Conservation (phyloP, 306 rosid genomes). For the Trifolium fragiferum region DNA sequence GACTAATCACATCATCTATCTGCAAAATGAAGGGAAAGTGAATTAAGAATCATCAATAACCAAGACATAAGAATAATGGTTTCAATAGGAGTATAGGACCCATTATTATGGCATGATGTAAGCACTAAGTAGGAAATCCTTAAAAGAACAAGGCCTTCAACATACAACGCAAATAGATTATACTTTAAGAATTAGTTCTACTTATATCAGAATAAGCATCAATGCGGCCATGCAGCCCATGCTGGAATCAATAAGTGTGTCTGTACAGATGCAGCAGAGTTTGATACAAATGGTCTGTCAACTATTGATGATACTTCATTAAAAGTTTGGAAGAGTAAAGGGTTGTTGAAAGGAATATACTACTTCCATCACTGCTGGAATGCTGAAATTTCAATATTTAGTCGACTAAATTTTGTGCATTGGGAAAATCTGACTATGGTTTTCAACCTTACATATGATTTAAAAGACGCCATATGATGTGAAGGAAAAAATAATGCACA, state of each 20-base stretch:
- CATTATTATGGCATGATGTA: background rate
- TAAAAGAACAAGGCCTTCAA: conserved; percentile 1
- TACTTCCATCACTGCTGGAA: background rate
- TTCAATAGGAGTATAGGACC: conserved; percentile 8
- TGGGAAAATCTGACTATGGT: conserved; percentile 3
- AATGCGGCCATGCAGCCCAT: background rate
- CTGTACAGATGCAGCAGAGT: background rate
- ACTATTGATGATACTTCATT: background rate
- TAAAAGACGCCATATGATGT: conserved; percentile 9
- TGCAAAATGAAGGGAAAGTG: conserved; percentile 40
- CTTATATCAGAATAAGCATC: conserved; percentile 18
- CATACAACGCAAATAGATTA: conserved; percentile 1
- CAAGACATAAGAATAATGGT: conserved; percentile 11
- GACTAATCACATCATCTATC: conserved; percentile 99
- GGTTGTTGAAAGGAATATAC: background rate
- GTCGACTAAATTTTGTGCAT: background rate
- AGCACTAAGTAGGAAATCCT: conserved; percentile 3
- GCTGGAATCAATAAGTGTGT: background rate
- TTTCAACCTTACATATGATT: conserved; percentile 19
- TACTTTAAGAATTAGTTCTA: background rate
- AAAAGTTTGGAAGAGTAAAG: conserved; percentile 2
- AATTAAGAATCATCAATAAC: conserved; percentile 19
- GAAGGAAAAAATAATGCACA: background rate
- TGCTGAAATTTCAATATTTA: background rate
- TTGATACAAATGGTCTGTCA: background rate